Evolutionary conservation across 2,329 filamentous ascomycete genomes (phyloP), one percentile per base, ranked within the genome.

Genomic region (Fusarium camptoceras): DNA sequence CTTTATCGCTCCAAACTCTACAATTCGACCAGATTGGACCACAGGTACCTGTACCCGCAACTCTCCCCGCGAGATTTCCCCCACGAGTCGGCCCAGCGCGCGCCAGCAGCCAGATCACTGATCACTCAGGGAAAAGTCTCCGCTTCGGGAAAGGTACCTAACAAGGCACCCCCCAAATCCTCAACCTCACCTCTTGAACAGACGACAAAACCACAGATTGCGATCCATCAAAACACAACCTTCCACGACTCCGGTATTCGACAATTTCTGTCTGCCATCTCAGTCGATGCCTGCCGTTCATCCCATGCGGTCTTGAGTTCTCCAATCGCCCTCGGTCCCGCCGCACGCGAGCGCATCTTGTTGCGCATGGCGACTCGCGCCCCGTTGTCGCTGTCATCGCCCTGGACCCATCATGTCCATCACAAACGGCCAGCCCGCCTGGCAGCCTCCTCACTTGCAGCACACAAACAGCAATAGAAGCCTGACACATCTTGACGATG

Each of bases 341-440:
- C 80, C 79, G 78, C 82, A 85, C 83, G 83, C 85, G 85, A 84
- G 83, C 82, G 81, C 81, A 81, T 80, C 81, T 78, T 72, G 76
- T 75, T 78, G 83, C 86, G 85, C 84, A 88, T 88, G 86, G 86
- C 85, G 85, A 81, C 85, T 81, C 78, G 79, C 81, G 81, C 79
- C 81, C 78, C 73, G 79, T 78, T 76, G 79, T 82, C 81, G 80
- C 81, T 81, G 80, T 79, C 84, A 84, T 81, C 83, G 81, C 79
- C 78, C 79, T 77, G 81, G 81, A 81, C 80, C 80, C 81, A 86
- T 82, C 80, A 91, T 91, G 89, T 89, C 89, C 80, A 83, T 89
- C 82, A 83, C 86, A 81, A 89, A 90, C 82, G 86, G 88, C 82
- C 88, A 90, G 83, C 83, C 86, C 73, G 78, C 82, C 85, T 92